These are phyloP conservation scores for Geosmithia putterillii DNA, from an alignment of 2,329 filamentous ascomycete genomes.

Conservation along the genomic window DNA sequence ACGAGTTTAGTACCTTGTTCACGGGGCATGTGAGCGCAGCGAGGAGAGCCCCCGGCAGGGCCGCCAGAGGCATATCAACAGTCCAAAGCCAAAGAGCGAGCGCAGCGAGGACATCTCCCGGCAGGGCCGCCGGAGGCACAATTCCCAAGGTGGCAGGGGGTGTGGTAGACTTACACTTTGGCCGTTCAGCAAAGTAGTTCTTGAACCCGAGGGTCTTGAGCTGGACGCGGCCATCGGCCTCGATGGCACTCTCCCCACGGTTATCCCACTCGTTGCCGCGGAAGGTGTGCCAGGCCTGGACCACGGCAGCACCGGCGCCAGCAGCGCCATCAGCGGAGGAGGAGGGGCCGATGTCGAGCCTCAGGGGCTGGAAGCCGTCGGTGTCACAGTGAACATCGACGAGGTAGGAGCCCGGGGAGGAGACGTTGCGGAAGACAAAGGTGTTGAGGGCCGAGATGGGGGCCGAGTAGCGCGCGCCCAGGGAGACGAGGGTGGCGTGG, in stretches of 20 bases:
- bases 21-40: not conserved
- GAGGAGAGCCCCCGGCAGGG: too few relatives aligned
- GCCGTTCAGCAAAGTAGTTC: constrained; percentile 65
- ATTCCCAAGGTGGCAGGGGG: too few relatives aligned
- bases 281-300: constrained; percentile 72
- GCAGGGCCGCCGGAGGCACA: too few relatives aligned
- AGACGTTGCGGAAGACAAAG: constrained; percentile 65
- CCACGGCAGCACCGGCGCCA: too few relatives aligned
- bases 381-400: constrained; percentile 67
- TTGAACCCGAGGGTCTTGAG: constrained; percentile 51
- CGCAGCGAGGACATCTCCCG: too few relatives aligned
- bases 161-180: constrained; percentile 50
- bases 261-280: constrained; percentile 85
- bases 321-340: constrained; percentile 13
- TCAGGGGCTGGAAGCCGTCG: constrained; percentile 64
- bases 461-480: constrained; percentile 30
- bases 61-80: not conserved
- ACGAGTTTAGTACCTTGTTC: too few relatives aligned
- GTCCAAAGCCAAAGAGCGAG: not conserved
- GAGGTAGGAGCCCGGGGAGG: constrained; percentile 58
- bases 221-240: constrained; percentile 44
- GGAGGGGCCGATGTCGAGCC: constrained; percentile 55
- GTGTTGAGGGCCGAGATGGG: constrained; percentile 56
- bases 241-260: constrained; percentile 40
- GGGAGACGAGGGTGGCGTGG: constrained; percentile 45